Evolutionary conservation across 495 filamentous ascomycete species (phyloP), one percentile per base, ranked within the genome.

Genomic region (Hypoxylon lienhwacheense): DNA sequence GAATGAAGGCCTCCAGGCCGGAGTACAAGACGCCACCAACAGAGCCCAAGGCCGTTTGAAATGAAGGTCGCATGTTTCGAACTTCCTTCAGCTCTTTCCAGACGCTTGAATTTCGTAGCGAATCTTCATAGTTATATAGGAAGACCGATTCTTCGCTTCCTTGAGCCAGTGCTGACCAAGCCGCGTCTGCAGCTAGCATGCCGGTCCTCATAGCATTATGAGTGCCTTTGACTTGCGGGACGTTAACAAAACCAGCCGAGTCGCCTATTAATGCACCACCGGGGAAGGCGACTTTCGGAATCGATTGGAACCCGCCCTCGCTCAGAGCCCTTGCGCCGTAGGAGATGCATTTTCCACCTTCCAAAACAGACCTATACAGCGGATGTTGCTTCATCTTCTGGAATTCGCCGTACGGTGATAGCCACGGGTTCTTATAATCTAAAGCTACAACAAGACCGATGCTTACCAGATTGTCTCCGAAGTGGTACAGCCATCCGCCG

Each of bases 361-460:
- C 85, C 14, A 99, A 77, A 12, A 89, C 82, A 3, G 82, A 77
- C 53, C 74, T 81, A 73, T 93, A 97, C 33, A 95, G 71, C 16
- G 93, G 92, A 69, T 99, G 93, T 57, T 95, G 90, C 77, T 99
- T 99, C 77, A 97, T 83, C 75, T 96, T 96, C 68, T 99, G 95
- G 71, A 99, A 97, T 67, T 99, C 93, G 19, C 82, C 82, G 66
- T 99, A 99, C 0, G 93, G 93, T 0, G 90, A 90, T 12, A 99
- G 79, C 88, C 91, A 99, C 0, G 93, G 95, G 70, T 99, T 99
- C 20, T 87, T 80, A 65, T 97, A 99, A 73, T 99, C 93, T 22
- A 99, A 79, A 19, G 92, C 93, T 21, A 95, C 89, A 12, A 99
- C 93, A 24, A 97, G 79, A 8, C 93, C 93, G 34, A 99, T 80